These are phyloP conservation scores for Aleurites moluccanus DNA, from an alignment of 441 rosid genomes.

Conservation along the genomic window DNA sequence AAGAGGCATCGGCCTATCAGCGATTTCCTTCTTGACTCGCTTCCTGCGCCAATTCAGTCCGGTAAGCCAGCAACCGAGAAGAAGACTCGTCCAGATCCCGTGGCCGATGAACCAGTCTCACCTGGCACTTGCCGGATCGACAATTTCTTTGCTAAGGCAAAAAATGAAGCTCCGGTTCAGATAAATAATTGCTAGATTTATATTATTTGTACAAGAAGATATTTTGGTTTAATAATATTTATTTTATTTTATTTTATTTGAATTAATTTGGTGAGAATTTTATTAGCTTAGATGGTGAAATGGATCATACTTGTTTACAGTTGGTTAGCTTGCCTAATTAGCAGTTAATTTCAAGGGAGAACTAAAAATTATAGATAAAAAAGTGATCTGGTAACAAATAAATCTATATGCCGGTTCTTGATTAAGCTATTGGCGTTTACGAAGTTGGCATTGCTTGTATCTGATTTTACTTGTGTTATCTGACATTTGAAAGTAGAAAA, in stretches of 20 bases:
- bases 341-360: neutral
- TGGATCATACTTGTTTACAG: neutral
- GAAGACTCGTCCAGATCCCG: slow-evolving; percentile 22
- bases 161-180: slow-evolving; percentile 39
- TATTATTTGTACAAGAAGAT: slow-evolving; percentile 6
- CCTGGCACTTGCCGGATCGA: slow-evolving; percentile 71
- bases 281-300: neutral
- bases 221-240: neutral
- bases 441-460: slow-evolving; percentile 1
- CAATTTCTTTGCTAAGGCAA: slow-evolving; percentile 47
- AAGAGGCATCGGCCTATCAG: slow-evolving; percentile 75
- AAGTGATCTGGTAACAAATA: neutral
- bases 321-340: neutral
- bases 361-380: neutral
- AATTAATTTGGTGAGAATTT: neutral
- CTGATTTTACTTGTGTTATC: neutral
- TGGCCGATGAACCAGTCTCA: slow-evolving; percentile 34
- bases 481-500: neutral
- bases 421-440: neutral
- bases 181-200: slow-evolving; percentile 33
- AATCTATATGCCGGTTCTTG: neutral
- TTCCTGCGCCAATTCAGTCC: slow-evolving; percentile 51
- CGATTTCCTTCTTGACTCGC: slow-evolving; percentile 90
- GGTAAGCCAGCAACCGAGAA: slow-evolving; percentile 27
- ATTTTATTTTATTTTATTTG: neutral